phyloP scores from a whole-genome alignment of 768 basidiomycete genomes.

The Steccherinum ochraceum region DNA sequence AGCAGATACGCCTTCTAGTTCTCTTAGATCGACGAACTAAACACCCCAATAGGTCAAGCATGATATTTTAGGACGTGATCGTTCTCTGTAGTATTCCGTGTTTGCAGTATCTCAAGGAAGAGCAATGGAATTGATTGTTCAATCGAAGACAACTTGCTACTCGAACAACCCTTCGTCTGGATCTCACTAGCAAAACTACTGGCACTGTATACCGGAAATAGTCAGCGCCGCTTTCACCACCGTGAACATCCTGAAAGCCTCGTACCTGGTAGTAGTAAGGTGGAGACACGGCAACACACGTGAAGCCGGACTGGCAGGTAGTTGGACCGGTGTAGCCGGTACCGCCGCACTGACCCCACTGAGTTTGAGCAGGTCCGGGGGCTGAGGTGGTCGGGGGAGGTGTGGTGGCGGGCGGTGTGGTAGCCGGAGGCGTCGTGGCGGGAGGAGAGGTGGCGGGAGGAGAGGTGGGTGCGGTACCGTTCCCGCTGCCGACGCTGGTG shows the following conservation, averaged over 20 bases:
- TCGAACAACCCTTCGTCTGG: too few species aligned
- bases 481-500: conserved; percentile 39
- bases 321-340: conserved; percentile 43
- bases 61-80: neutral
- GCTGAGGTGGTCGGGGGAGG: conserved; percentile 27
- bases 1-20: too few species aligned
- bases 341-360: conserved; percentile 51
- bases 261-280: conserved; percentile 51
- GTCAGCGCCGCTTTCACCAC: neutral
- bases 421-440: conserved; percentile 18
- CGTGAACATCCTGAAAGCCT: neutral
- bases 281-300: conserved; percentile 38
- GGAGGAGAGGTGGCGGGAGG: conserved; percentile 10
- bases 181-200: too few species aligned
- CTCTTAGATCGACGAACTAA: too few species aligned
- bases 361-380: conserved; percentile 32
- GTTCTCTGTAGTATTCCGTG: too few species aligned
- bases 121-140: too few species aligned
- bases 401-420: conserved; percentile 17
- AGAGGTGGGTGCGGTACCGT: conserved; percentile 9
- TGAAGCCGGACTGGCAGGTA: conserved; percentile 33
- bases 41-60: neutral
- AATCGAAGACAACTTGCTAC: too few species aligned
- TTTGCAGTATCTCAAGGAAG: too few species aligned
- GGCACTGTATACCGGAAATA: neutral